Evolutionary conservation across 2,329 filamentous ascomycete species (phyloP), one percentile per base, ranked within the genome.

Genomic region (Cordyceps farinosa): DNA sequence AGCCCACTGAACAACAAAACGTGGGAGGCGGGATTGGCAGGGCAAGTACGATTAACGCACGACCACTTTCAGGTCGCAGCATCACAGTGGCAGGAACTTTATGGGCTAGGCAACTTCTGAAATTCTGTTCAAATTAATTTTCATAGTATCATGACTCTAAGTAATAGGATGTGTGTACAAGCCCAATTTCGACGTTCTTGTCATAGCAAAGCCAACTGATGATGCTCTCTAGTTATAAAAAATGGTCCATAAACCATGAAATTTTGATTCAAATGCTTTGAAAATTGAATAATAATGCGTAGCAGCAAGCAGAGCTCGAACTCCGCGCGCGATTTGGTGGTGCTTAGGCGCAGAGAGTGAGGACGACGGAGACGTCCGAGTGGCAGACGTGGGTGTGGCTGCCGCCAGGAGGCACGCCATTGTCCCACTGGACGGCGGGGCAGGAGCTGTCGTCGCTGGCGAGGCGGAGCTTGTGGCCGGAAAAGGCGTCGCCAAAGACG

Each of bases 401-500:
- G 0, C 76, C 75, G 0, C 70, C 74, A 0, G 74, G 75, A 5
- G 73, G 73, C 10, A 70, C 68, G 3, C 77, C 77, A 5, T 69
- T 65, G 0, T 66, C 61, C 76, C 76, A 79, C 10, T 71, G 67
- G 50, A 79, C 78, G 3, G 67, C 58, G 0, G 72, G 71, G 69
- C 77, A 79, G 3, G 57, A 66, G 7, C 63, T 42, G 42, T 74
- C 66, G 36, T 67, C 67, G 65, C 73, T 75, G 29, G 66, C 67
- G 9, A 72, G 69, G 5, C 68, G 69, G 8, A 79, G 36, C 69
- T 73, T 76, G 55, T 69, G 66, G 15, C 76, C 75, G 22, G 55
- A 55, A 29, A 79, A 78, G 9, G 72, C 67, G 61, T 77, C 72
- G n/a, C 77, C 77, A 52, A 78, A 79, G 17, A 78, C 74, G 64